Evolutionary conservation across 345 rosid genomes (phyloP).

Genomic region (Moricandia arvensis): DNA sequence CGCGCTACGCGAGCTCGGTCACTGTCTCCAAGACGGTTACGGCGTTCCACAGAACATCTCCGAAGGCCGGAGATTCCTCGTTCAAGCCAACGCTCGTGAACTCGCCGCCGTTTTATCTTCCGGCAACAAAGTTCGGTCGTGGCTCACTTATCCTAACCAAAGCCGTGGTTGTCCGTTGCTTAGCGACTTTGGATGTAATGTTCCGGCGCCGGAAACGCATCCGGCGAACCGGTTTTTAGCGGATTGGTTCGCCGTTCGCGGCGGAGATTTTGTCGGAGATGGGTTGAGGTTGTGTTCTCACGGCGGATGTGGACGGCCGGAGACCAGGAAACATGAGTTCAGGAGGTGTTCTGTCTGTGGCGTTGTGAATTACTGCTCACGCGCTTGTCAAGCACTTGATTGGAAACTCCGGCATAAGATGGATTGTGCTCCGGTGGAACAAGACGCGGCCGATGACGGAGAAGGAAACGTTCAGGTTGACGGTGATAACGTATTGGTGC

Average conservation of each 20-base stretch:
- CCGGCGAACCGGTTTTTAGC: constrained; percentile 72
- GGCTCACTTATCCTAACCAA: constrained; percentile 49
- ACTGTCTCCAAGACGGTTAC: constrained; percentile 95
- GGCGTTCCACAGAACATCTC: constrained; percentile 84
- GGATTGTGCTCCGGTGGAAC: constrained; percentile 69
- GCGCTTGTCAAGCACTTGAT: constrained; percentile 96
- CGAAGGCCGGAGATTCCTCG: constrained; percentile 86
- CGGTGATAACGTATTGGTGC: constrained; percentile 29
- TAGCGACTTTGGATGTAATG: constrained; percentile 96
- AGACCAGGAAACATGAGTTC: constrained; percentile 88
- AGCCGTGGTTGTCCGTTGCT: constrained; percentile 65
- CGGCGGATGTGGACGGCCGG: constrained; percentile 84
- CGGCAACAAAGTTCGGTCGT: constrained; percentile 40
- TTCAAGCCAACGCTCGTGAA: constrained; percentile 95
- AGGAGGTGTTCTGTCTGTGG: constrained; percentile 96
- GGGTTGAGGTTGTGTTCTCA: constrained; percentile 84
- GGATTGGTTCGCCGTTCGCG: constrained; percentile 64
- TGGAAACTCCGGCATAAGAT: constrained; percentile 90
- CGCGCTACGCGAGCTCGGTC: constrained; percentile 94
- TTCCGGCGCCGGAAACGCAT: constrained; percentile 87
- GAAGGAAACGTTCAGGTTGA: constrained; percentile 45
- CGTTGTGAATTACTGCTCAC: constrained; percentile 87
- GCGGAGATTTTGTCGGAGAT: constrained; percentile 42
- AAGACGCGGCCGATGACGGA: constrained; percentile 54
- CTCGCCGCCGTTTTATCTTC: constrained; percentile 66